A percentile compares a stretch with the other conserved stretches of the same genome.
These are phyloP conservation scores for Tetrahymena elliotti DNA, from an alignment of 73 alveolate genomes.

Conservation along the genomic window DNA sequence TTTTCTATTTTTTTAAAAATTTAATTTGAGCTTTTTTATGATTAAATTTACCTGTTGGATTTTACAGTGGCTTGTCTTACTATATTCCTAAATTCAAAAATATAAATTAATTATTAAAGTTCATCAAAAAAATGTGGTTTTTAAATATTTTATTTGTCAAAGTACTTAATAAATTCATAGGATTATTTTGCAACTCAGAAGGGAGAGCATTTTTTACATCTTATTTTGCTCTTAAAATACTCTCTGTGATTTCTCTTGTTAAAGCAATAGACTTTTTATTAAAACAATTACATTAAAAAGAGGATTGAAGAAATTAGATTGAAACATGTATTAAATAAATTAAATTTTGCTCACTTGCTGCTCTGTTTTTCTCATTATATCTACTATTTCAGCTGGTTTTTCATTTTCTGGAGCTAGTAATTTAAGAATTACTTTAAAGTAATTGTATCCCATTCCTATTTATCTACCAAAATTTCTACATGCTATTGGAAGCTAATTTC, in stretches of 20 bases:
- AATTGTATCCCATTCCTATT: slow-evolving; percentile 57
- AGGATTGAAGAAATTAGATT: too few relatives aligned
- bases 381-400: slow-evolving; percentile 43
- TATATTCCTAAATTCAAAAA: not conserved
- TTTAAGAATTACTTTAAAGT: slow-evolving; percentile 41
- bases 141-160: not conserved
- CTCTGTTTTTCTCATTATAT: slow-evolving; percentile 37
- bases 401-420: slow-evolving; percentile 39
- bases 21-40: not conserved
- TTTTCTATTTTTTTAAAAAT: not conserved
- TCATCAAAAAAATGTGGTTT: not conserved
- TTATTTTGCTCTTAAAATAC: slow-evolving; percentile 15
- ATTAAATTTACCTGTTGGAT: not conserved
- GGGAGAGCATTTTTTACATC: slow-evolving; percentile 14
- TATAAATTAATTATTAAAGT: not conserved
- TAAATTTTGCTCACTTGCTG: slow-evolving; percentile 1
- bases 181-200: not conserved
- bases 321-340: not conserved
- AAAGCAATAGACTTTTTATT: slow-evolving; percentile 37
- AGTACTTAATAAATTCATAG: not conserved
- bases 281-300: too few relatives aligned
- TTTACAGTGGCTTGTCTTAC: slow-evolving; percentile 10
- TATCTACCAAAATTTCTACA: slow-evolving; percentile 42
- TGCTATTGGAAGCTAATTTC: slow-evolving; percentile 46
- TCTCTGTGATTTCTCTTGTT: slow-evolving; percentile 38